phyloP scores from a whole-genome alignment of 1,139 yeast genomes.

The Torulaspora globosa region DNA sequence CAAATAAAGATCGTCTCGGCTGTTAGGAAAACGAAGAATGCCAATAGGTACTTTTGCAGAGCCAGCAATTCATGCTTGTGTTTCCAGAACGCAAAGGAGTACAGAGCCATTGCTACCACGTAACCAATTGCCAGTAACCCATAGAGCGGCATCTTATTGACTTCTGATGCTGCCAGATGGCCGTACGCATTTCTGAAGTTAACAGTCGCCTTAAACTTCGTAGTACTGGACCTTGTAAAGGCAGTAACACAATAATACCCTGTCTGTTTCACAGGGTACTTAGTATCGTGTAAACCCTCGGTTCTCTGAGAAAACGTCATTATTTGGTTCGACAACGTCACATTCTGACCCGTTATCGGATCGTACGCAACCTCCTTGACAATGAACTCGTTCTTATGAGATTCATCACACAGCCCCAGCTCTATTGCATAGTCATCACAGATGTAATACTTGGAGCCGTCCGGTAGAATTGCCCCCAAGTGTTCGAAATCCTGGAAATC shows the following conservation, averaged over 20 bases:
- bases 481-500: slow-evolving; percentile 74
- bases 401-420: slow-evolving; percentile 51
- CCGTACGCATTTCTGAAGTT: slow-evolving; percentile 92
- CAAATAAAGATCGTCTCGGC: slow-evolving; percentile 83
- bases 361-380: slow-evolving; percentile 39
- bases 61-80: slow-evolving; percentile 86
- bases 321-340: slow-evolving; percentile 45
- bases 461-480: slow-evolving; percentile 50
- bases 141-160: slow-evolving; percentile 85
- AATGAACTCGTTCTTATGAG: slow-evolving; percentile 59
- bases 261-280: slow-evolving; percentile 64
- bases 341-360: slow-evolving; percentile 41
- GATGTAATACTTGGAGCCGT: slow-evolving; percentile 49
- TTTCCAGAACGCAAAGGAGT: slow-evolving; percentile 80
- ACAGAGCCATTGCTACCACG: slow-evolving; percentile 72
- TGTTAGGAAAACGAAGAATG: slow-evolving; percentile 77
- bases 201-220: slow-evolving; percentile 58
- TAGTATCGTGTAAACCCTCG: slow-evolving; percentile 56
- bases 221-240: slow-evolving; percentile 38
- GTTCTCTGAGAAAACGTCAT: slow-evolving; percentile 53
- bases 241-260: slow-evolving; percentile 93
- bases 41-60: slow-evolving; percentile 84
- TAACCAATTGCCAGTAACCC: slow-evolving; percentile 83
- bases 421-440: slow-evolving; percentile 72
- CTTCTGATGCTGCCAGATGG: slow-evolving; percentile 79